Evolutionary conservation across 129 eudicot species (phyloP).

Genomic region (Helianthus annuus): HanXRQr2.0-SUNRISE NC_035446.2:171668199-171668698

Average conservation of each 20-base stretch:
- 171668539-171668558: slow-evolving; percentile 49
- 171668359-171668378: too few relatives aligned
- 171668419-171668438: slow-evolving; percentile 43
- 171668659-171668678: too few relatives aligned
- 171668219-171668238: too few relatives aligned
- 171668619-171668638: neutral
- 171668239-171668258: too few relatives aligned
- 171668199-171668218: too few relatives aligned
- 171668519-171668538: slow-evolving; percentile 44
- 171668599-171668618: neutral
- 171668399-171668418: neutral
- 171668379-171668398: neutral
- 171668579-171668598: neutral
- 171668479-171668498: slow-evolving; percentile 41
- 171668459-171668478: slow-evolving; percentile 50
- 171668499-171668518: slow-evolving; percentile 49
- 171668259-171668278: too few relatives aligned
- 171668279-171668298: too few relatives aligned
- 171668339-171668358: too few relatives aligned
- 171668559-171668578: slow-evolving; percentile 5
- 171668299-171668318: too few relatives aligned
- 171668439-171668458: slow-evolving; percentile 45
- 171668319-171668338: too few relatives aligned
- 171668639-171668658: neutral
- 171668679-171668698: too few relatives aligned